These are phyloP conservation scores for Macrolepiota fuliginosa DNA, from an alignment of 768 basidiomycete genomes.

Conservation along the genomic window DNA sequence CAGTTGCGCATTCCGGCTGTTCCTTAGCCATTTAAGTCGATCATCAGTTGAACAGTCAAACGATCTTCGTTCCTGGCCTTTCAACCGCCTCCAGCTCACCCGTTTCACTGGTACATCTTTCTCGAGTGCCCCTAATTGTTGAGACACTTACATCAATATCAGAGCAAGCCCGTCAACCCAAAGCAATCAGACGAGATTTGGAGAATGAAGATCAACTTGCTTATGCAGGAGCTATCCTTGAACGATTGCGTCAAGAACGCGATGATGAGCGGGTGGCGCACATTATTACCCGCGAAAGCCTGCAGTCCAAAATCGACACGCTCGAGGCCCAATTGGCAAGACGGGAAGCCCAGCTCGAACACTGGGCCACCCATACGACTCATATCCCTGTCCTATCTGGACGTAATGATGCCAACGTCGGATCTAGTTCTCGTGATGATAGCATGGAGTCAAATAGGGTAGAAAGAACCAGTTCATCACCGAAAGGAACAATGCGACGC, in stretches of 20 bases:
- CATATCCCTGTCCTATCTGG: conserved; percentile 4
- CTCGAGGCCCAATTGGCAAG: conserved; percentile 55
- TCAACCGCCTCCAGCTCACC: conserved; percentile 9
- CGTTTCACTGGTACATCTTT: conserved; percentile 5
- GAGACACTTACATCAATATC: neutral
- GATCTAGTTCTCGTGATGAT: neutral
- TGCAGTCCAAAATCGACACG: conserved; percentile 38
- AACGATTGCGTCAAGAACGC: conserved; percentile 38
- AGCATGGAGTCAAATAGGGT: neutral
- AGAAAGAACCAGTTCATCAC: neutral
- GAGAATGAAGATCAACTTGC: conserved; percentile 27
- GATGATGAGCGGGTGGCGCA: conserved; percentile 44
- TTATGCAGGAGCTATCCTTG: conserved; percentile 45
- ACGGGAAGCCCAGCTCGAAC: conserved; percentile 55
- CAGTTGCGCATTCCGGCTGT: neutral
- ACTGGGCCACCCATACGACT: conserved; percentile 20
- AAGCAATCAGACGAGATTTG: neutral
- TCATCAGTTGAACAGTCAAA: conserved; percentile 8
- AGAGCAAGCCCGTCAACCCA: neutral
- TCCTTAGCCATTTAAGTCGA: neutral
- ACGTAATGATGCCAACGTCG: conserved; percentile 1
- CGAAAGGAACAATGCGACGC: neutral
- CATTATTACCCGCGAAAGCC: conserved; percentile 32
- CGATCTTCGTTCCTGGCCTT: conserved; percentile 11
- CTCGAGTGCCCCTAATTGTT: conserved; percentile 1